Evolutionary conservation across 2,329 filamentous ascomycete species (phyloP).

Genomic region (Amylocarpus encephaloides): DNA sequence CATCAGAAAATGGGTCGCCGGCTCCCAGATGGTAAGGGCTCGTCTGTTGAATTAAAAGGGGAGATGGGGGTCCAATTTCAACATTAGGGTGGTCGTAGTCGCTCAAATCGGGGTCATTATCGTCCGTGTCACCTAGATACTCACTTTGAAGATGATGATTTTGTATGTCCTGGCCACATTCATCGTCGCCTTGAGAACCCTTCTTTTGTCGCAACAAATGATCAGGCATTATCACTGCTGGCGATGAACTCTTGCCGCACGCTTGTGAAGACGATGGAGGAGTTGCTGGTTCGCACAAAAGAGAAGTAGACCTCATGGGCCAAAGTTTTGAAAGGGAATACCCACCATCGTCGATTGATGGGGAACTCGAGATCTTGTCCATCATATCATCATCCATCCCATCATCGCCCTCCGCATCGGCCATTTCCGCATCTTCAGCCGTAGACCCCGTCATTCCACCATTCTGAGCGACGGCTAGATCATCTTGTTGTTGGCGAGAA

Average conservation of each 20-base stretch:
- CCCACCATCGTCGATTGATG: slow-evolving; percentile 98
- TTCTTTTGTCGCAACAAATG: slow-evolving; percentile 18
- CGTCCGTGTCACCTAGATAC: not conserved
- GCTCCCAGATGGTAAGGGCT: slow-evolving; percentile 18
- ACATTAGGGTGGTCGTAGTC: slow-evolving; percentile 42
- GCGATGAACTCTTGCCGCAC: slow-evolving; percentile 31
- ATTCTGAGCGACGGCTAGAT: slow-evolving; percentile 55
- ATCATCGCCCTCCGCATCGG: slow-evolving; percentile 64
- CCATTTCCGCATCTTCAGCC: slow-evolving; percentile 55
- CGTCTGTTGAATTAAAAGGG: slow-evolving; percentile 2
- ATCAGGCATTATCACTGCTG: slow-evolving; percentile 27
- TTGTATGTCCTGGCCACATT: slow-evolving; percentile 19
- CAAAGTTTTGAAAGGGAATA: slow-evolving; percentile 38
- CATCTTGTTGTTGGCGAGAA: slow-evolving; percentile 45
- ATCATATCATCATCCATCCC: slow-evolving; percentile 83
- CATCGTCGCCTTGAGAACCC: slow-evolving; percentile 23
- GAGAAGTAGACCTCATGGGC: slow-evolving; percentile 27
- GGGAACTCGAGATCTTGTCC: slow-evolving; percentile 98
- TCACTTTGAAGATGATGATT: slow-evolving; percentile 37
- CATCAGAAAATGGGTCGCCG: slow-evolving; percentile 15
- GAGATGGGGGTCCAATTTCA: slow-evolving; percentile 2
- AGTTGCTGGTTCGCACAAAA: slow-evolving; percentile 14
- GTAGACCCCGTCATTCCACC: slow-evolving; percentile 44
- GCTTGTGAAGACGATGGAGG: slow-evolving; percentile 27
- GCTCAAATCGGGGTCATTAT: slow-evolving; percentile 7